These are phyloP conservation scores for Sungouiozyma ichnusensis DNA, from an alignment of 805 yeast species.

Conservation along the genomic window DNA sequence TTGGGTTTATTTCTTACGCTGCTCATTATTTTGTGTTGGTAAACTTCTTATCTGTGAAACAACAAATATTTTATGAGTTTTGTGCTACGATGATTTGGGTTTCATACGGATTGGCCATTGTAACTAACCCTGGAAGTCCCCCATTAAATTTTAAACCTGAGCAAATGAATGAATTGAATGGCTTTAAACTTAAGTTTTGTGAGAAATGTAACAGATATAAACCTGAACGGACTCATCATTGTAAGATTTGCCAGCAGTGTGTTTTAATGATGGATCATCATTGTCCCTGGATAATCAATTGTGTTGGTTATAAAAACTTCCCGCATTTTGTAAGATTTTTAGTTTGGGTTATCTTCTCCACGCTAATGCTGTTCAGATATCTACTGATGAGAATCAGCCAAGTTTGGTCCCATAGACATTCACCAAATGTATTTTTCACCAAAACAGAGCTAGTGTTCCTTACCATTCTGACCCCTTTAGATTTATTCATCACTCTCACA, in stretches of 20 bases:
- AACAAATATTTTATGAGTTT: conserved; percentile 39
- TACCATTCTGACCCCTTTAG: conserved; percentile 43
- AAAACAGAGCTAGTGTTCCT: conserved; percentile 45
- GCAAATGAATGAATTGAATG: conserved; percentile 5
- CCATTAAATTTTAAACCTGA: conserved; percentile 38
- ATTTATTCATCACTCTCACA: conserved; percentile 49
- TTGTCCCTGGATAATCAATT: conserved; percentile 87
- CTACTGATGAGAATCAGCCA: conserved; percentile 32
- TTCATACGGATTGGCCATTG: conserved; percentile 62
- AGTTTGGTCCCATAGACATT: conserved; percentile 39
- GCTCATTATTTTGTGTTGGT: conserved; percentile 48
- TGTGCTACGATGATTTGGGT: conserved; percentile 55
- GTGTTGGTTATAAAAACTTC: conserved; percentile 70
- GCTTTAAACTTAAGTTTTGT: conserved; percentile 61
- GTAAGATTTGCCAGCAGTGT: conserved; percentile 63
- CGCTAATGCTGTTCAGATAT: conserved; percentile 37
- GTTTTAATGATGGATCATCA: conserved; percentile 91
- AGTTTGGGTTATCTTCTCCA: conserved; percentile 48
- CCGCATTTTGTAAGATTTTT: conserved; percentile 76
- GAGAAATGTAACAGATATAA: conserved; percentile 60
- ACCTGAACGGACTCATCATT: conserved; percentile 82
- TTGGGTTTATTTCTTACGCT: conserved; percentile 50
- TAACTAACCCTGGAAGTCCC: conserved; percentile 58
- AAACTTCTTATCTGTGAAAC: conserved; percentile 30
- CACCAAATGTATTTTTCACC: conserved; percentile 41